phyloP scores from a whole-genome alignment of 495 filamentous ascomycete genomes.

The Tricharina praecox region DNA sequence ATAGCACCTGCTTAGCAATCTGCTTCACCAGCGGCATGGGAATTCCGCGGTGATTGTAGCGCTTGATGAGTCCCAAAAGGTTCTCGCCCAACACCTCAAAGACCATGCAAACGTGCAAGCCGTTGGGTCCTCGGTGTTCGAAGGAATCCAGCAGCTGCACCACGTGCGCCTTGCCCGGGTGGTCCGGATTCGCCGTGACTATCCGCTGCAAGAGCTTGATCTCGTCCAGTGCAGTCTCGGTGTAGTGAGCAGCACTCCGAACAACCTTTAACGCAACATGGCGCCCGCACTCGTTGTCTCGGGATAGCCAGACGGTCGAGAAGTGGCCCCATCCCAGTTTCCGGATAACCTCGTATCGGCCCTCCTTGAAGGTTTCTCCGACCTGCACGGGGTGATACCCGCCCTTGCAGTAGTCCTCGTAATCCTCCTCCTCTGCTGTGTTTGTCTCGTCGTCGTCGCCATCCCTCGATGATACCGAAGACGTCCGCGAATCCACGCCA shows the following conservation, averaged over 20 bases:
- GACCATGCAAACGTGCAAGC: conserved; percentile 96
- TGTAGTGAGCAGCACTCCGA: conserved; percentile 92
- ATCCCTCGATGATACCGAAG: conserved; percentile 28
- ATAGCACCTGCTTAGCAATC: conserved; percentile 92
- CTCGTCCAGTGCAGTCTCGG: conserved; percentile 95
- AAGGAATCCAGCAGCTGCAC: conserved; percentile 93
- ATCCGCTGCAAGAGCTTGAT: conserved; percentile 96
- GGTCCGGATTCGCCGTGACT: conserved; percentile 79
- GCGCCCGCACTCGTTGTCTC: conserved; percentile 76
- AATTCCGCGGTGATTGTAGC: conserved; percentile 94
- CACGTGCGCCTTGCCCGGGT: conserved; percentile 85
- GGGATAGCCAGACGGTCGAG: conserved; percentile 93
- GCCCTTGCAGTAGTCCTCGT: conserved; percentile 97
- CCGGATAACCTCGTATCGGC: conserved; percentile 86
- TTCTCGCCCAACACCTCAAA: conserved; percentile 98
- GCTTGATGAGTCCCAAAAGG: conserved; percentile 85
- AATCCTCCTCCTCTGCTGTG: conserved; percentile 95
- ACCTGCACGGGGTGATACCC: conserved; percentile 90
- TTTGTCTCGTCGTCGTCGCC: conserved; percentile 73
- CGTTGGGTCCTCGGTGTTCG: conserved; percentile 93
- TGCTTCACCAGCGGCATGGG: conserved; percentile 93
- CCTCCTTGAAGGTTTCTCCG: conserved; percentile 94
- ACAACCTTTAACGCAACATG: conserved; percentile 97
- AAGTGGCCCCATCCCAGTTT: conserved; percentile 99
- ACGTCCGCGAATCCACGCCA: conserved; percentile 22